Base-by-base conservation (phyloP, 2,329 filamentous ascomycete species). In the Seiridium unicorne region DNA sequence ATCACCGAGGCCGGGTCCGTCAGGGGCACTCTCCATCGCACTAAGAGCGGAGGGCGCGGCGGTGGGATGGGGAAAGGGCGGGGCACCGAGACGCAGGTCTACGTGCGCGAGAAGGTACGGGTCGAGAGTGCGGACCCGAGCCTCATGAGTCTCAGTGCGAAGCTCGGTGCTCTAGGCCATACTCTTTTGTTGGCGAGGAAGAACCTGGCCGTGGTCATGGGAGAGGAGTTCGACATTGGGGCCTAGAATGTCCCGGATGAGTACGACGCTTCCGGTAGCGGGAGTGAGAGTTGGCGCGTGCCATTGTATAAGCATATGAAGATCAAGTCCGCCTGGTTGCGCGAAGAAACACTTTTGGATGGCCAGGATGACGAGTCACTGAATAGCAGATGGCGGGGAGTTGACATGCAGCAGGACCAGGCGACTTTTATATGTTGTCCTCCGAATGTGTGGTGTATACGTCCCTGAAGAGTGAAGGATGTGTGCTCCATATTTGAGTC, bases 121-220 rank as follows among this genome's bases (percentile, higher is more conserved):
- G 89, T 97, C 2, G 93, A 97, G 74, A 94, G 87, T 68, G 91
- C 93, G 59, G 93, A 98, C 73, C 94, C 94, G 1, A 93, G 88
- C 67, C 73, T 97, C 64, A 88, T 97, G 72, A 89, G 91, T 42
- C 81, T 95, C 40, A 89, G 91, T 73, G 89, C 92, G 4, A 97
- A 97, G 76, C 79, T 97, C 66, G 86, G 84, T 36, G 92, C 91
- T 4, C 76, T 97, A 60, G 88, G 90, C 63, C 86, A 93, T 68
- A 89, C 88, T 62, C 81, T 97, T 26, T 80, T 82, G 60, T 79
- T 91, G 63, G 88, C 89, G 64, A 83, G 90, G 66, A 81, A 84
- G 59, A 93, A 93, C 10, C 75, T 97, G 64, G 85, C 86, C 32
- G 86, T 90, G 11, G 90, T 97, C 1, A 92, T 96, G 87, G 91